Percentiles rank a stretch among this genome's conserved stretches.
Conservation (phyloP, 2,329 filamentous ascomycete species). For the Aureobasidium sp. region DNA sequence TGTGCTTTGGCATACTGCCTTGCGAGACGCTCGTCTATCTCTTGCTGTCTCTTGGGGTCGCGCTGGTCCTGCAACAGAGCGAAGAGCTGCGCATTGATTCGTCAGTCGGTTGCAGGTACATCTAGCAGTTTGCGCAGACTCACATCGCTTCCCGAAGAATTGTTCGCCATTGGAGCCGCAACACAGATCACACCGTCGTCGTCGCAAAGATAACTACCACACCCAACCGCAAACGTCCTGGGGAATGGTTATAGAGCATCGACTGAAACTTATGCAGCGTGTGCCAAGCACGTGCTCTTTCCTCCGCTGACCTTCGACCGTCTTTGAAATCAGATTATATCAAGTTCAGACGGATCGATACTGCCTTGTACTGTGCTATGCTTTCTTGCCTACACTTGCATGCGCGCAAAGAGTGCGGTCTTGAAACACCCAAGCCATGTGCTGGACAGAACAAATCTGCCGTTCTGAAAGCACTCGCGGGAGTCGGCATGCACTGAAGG, state of each 20-base stretch:
- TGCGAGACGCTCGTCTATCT: slow-evolving; percentile 52
- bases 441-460: not conserved
- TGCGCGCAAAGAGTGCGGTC: not conserved
- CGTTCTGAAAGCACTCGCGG: not conserved
- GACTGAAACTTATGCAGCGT: not conserved
- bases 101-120: not conserved
- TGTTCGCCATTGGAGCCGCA: slow-evolving; percentile 13
- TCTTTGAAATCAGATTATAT: not conserved
- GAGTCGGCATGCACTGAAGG: not conserved
- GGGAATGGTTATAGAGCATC: not conserved
- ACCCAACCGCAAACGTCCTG: not conserved
- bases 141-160: slow-evolving; percentile 10
- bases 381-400: too few relatives aligned
- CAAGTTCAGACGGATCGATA: not conserved
- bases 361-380: not conserved
- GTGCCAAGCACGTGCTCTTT: not conserved
- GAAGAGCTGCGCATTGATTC: slow-evolving; percentile 44
- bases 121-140: not conserved
- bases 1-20: slow-evolving; percentile 57
- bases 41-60: slow-evolving; percentile 54
- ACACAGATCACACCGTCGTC: slow-evolving; percentile 4
- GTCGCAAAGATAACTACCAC: slow-evolving; percentile 2
- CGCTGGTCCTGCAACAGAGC: slow-evolving; percentile 51
- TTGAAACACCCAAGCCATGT: not conserved
- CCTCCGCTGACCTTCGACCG: not conserved